These are phyloP conservation scores for Ambrosia hybrid DNA, from an alignment of 140 eudicot species.

Conservation along the genomic window DNA sequence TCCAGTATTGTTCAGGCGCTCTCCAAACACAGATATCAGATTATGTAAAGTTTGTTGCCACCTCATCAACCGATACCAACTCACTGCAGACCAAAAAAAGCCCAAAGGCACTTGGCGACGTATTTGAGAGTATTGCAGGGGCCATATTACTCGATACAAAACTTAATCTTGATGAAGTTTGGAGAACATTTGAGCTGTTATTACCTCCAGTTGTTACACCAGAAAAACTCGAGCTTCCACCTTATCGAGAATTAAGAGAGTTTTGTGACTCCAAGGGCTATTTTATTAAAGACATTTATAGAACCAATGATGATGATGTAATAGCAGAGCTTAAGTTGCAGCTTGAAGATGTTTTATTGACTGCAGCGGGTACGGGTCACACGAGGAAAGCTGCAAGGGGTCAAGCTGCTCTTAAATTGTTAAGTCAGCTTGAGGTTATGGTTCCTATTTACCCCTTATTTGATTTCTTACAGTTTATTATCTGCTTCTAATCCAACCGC, in stretches of 20 bases:
- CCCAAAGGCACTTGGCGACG: conserved; percentile 97
- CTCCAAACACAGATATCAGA: conserved; percentile 54
- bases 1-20: conserved; percentile 58
- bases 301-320: conserved; percentile 39
- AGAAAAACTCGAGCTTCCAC: conserved; percentile 84
- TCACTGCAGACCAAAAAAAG: conserved; percentile 46
- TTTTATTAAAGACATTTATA: conserved; percentile 53
- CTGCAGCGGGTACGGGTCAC: conserved; percentile 57
- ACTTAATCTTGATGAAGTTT: conserved; percentile 67
- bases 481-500: background rate
- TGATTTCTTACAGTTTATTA: background rate
- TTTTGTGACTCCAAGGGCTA: conserved; percentile 87
- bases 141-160: conserved; percentile 79
- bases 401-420: conserved; percentile 74
- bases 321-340: conserved; percentile 61
- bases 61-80: conserved; percentile 39
- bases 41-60: conserved; percentile 53
- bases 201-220: conserved; percentile 93
- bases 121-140: conserved; percentile 91
- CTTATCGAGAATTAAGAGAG: conserved; percentile 75
- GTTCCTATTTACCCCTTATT: background rate
- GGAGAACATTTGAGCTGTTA: conserved; percentile 67
- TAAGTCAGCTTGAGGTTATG: conserved; percentile 71
- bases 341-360: conserved; percentile 56
- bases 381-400: conserved; percentile 73